Evolutionary conservation across 495 filamentous ascomycete species (phyloP), one percentile per base, ranked within the genome.

Genomic region (Talaromyces borbonicus): DNA sequence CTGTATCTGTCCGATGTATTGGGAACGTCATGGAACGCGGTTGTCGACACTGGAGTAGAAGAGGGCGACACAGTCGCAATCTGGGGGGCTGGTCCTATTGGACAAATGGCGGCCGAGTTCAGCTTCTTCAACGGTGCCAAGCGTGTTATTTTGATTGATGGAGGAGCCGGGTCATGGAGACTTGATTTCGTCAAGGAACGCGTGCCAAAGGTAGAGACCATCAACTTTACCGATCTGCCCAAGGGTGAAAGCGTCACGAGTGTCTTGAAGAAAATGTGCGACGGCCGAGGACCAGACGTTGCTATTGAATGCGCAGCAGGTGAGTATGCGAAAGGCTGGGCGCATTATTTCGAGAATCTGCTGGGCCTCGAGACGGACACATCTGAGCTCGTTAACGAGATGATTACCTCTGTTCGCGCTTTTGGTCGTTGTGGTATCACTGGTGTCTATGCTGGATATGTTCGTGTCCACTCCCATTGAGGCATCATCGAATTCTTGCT

Each of bases 311-410:
- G 85, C 56, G 87, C 80, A 0, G 85, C 87, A 0, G 85, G 85
- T 29, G 84, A 90, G 60, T 94, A 90, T 50, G 75, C 88, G 12
- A 92, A 94, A 66, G 78, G 85, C 14, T 87, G 82, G 79, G 68
- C 74, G 33, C 83, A 90, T 61, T 85, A 81, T 66, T 72, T 92
- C 24, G 84, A 94, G 67, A 72, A 80, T 56, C 51, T 75, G 44
- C 41, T 90, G 0, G 85, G 85, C 0, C 58, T 83, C 37, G 89
- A 95, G 61, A 95, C 86, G 2, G 89, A 94, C 59, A 87, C 84
- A 3, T 83, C 79, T 35, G 89, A 95, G 65, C 80, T 92, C 37
- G 32, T 94, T 47, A 95, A 95, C 55, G 86, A 95, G 66, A 87
- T 88, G 79, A 77, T 95, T 31, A 80, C 79, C 30, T 72, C 80